Evolutionary conservation across 1,284 basidiomycete species (phyloP).

Genomic region (Heterobasidion annosum): DNA sequence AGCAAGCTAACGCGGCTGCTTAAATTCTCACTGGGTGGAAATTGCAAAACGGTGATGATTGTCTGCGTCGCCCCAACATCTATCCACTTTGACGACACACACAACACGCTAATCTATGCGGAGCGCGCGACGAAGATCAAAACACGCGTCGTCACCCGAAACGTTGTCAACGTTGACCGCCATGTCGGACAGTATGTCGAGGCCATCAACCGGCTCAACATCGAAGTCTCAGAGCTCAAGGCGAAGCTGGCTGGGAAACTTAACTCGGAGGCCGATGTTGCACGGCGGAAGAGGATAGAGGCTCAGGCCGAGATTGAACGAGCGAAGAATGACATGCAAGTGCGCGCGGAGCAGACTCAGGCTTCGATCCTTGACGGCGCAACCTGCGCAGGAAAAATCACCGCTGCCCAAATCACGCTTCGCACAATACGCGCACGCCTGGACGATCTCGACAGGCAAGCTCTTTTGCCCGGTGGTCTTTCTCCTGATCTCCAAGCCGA

Average conservation of each 20-base stretch:
- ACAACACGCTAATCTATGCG: conserved; percentile 93
- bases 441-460: conserved; percentile 47
- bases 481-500: conserved; percentile 65
- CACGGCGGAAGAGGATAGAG: conserved; percentile 57
- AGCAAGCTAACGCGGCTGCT: conserved; percentile 93
- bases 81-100: conserved; percentile 92
- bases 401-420: conserved; percentile 69
- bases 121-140: conserved; percentile 96
- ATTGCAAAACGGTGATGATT: conserved; percentile 98
- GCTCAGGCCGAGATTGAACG: conserved; percentile 61
- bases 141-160: conserved; percentile 87
- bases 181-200: conserved; percentile 93
- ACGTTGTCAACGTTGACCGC: conserved; percentile 88
- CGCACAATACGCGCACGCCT: conserved; percentile 58
- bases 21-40: conserved; percentile 94
- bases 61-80: conserved; percentile 94
- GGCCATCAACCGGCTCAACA: conserved; percentile 83
- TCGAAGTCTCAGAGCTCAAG: conserved; percentile 81
- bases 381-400: conserved; percentile 62
- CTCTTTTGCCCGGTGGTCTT: conserved; percentile 30
- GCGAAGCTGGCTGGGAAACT: conserved; percentile 69
- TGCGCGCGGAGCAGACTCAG: conserved; percentile 60
- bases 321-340: conserved; percentile 60
- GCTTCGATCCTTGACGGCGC: conserved; percentile 73
- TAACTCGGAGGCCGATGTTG: conserved; percentile 50